Evolutionary conservation across 345 rosid species (phyloP), one percentile per base, ranked within the genome.

Genomic region (Camelina neglecta): DNA sequence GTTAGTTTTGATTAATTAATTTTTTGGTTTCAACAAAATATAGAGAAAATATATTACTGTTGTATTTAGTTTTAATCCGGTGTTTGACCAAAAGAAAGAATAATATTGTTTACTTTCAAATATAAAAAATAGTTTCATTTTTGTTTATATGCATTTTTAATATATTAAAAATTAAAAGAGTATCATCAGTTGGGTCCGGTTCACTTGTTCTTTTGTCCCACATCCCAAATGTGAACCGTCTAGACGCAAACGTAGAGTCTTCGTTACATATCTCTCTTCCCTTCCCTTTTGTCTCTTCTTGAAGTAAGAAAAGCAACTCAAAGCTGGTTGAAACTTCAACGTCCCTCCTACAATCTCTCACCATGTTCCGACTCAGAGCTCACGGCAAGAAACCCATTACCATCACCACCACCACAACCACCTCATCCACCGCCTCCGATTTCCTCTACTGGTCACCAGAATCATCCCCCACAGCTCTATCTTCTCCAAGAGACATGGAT

Each of bases 401-500:
- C 42, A 66, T 72, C 45, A 47, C 71, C 21, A 75, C 78, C 45
- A 64, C 76, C 57, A 41, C 70, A 15, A 39, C 12, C 1, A 10
- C 4, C 41, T 39, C 9, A 23, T 12, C 69, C 53, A 13, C 76
- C 63, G 72, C 67, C 18, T 65, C 77, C 10, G n/a, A 16, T 59
- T 78, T 78, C 45, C 81, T 77, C 53, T 77, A 77, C 66, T 77
- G 77, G 77, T 72, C 77, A 7, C 73, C 81, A 2, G 73, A 50
- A 29, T 58, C 77, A 21, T 72, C 77, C 24, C 77, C 76, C 4
- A 54, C 68, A 15, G 33, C 57, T 5, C 4, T 56, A 16, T n/a
- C 60, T 48, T 56, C 80, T 11, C 81, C 72, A 1, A 41, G 48
- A 3, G 65, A 61, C 0, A 90, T 94, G 98, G 96, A 94, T 82